Base-by-base conservation (phyloP, 352 stramenopile species). In the Globisporangium cederbergense region DNA sequence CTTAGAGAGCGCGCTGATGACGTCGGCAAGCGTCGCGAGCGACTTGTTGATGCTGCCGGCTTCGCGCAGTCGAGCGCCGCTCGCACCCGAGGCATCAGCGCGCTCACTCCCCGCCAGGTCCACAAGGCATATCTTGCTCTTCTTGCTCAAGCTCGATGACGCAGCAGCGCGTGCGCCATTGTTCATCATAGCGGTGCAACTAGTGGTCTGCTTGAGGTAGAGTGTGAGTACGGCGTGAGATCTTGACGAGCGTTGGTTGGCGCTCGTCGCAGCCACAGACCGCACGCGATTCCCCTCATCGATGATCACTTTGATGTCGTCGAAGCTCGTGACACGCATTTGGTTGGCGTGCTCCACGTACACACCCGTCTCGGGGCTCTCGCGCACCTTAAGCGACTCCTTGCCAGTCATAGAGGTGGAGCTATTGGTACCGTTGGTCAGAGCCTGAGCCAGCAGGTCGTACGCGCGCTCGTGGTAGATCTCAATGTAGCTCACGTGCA, bases 41-140 rank as follows among this genome's bases (percentile, higher is more conserved):
- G 88, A 96, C 20, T 77, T 74, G 66, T 97, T 97, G 58, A 97
- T 93, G 51, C 64, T 90, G 4, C 77, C 78, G 14, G 81, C 79
- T 59, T 97, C 89, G 20, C 85, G 81, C 0, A 95, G 70, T 43
- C 81, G 74, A 16, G 71, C 57, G 1, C 79, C 80, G 58, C 64
- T 83, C 0, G 75, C 71, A 9, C 71, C 80, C 1, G 74, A 78
- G 42, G 83, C 66, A 54, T 92, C 83, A 0, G 75, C 71, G 11
- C 81, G 76, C 52, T 94, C 85, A 49, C 79, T 91, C 0, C 79
- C 79, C 34, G 85, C 83, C 16, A 94, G 66, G 66, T 94, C 83
- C 5, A 94, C 85, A 2, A 94, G 56, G 32, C 73, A 90, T 32
- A 94, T 70, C 51, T 92, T 92, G 67, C 74, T 91, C 43, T 77